Evolutionary conservation across 2,329 filamentous ascomycete species (phyloP).

Genomic region (Exophiala sp.): DNA sequence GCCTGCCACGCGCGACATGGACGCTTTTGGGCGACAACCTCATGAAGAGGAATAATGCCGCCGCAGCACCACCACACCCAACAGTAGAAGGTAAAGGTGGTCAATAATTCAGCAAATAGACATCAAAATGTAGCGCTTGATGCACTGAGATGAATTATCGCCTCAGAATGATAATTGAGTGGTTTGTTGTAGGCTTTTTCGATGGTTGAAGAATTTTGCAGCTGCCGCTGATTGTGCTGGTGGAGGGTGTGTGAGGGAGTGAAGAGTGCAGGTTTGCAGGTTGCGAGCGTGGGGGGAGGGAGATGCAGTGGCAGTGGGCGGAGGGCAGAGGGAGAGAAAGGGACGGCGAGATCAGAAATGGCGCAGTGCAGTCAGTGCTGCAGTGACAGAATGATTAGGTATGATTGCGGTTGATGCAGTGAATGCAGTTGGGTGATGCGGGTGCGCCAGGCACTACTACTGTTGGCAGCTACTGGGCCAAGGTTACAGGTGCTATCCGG

Average conservation of each 20-base stretch:
- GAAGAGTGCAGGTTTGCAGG: constrained; percentile 4
- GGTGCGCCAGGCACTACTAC: background rate
- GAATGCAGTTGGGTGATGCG: background rate
- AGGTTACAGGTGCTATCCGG: background rate
- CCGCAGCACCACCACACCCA: constrained; percentile 6
- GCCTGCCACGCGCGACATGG: constrained; percentile 32
- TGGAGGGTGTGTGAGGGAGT: constrained; percentile 7
- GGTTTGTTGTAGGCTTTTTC: constrained; percentile 47
- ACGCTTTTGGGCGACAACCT: constrained; percentile 17
- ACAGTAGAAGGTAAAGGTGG: constrained; percentile 3
- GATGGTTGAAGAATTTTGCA: constrained; percentile 34
- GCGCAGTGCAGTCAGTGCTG: background rate
- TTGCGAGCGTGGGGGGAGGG: constrained; percentile 3
- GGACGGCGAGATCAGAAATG: background rate
- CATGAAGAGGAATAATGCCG: constrained; percentile 9
- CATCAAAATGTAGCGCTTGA: constrained; percentile 56
- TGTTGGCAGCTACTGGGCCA: background rate
- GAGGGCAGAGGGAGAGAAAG: background rate
- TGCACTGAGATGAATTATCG: constrained; percentile 49
- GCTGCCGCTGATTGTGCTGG: constrained; percentile 13
- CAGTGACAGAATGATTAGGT: background rate
- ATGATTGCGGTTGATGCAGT: background rate
- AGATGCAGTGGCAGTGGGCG: background rate
- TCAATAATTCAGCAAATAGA: constrained; percentile 53
- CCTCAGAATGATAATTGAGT: constrained; percentile 52